Conservation (phyloP, 2,329 filamentous ascomycete genomes). For the Niveomyces coronatus region DNA sequence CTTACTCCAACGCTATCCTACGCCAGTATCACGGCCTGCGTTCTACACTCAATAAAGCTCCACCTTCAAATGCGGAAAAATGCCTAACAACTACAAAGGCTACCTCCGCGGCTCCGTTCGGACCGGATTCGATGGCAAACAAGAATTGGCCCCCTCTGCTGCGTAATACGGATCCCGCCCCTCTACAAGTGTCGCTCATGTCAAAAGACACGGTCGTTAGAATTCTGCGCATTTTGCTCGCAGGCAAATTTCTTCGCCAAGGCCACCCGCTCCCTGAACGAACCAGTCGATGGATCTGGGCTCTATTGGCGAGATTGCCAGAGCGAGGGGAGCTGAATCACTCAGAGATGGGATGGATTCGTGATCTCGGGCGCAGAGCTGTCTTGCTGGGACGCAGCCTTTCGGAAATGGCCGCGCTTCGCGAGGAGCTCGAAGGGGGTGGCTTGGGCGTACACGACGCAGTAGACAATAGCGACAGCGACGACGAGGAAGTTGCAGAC, state of each 20-base stretch:
- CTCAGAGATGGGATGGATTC: constrained; percentile 62
- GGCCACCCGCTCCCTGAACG: constrained; percentile 50
- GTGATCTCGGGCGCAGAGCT: constrained; percentile 72
- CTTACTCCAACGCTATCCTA: constrained; percentile 58
- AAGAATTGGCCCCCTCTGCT: constrained; percentile 43
- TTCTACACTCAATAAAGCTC: constrained; percentile 43
- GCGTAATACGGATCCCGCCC: constrained; percentile 43
- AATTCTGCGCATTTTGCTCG: constrained; percentile 56
- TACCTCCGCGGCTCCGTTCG: constrained; percentile 44
- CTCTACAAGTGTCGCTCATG: constrained; percentile 53
- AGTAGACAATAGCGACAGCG: constrained; percentile 34
- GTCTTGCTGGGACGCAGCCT: constrained; percentile 48
- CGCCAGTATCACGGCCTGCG: constrained; percentile 58
- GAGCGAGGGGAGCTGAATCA: constrained; percentile 66
- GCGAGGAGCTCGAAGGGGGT: constrained; percentile 31
- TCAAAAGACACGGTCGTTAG: constrained; percentile 55
- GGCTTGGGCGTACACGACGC: constrained; percentile 33
- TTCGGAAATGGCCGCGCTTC: constrained; percentile 39
- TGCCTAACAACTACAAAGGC: constrained; percentile 44
- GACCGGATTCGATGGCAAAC: constrained; percentile 37
- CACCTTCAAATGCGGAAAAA: constrained; percentile 41
- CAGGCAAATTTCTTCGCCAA: constrained; percentile 51
- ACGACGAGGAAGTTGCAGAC: constrained; percentile 26
- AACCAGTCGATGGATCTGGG: constrained; percentile 79
- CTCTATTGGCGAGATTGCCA: constrained; percentile 63